Evolutionary conservation across 768 basidiomycete genomes (phyloP), one percentile per base, ranked within the genome.

Genomic region (Sistotremastrum niveocremeum): DNA sequence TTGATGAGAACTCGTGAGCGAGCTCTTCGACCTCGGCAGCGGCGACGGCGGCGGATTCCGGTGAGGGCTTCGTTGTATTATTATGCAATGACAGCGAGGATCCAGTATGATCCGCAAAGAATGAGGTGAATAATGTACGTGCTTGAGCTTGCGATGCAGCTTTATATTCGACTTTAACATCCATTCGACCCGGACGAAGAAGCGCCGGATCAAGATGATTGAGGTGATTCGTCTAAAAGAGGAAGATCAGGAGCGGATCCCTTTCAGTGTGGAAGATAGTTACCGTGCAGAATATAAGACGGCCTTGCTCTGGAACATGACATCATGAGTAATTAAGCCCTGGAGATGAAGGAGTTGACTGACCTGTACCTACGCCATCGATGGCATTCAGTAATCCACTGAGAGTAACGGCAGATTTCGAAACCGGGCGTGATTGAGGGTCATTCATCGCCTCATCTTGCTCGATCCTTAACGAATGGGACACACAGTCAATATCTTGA

Each of bases 321-420:
- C 10, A 11, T 5, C 2, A 47, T 5, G 6, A 30, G 34, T 30
- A 20, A 6, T 9, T 37, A 41, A 38, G 10, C 98, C 81, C 98
- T 86, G 65, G 98, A 99, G 35, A 99, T 77, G 58, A 99, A 82
- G n/a, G 95, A 80, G 56, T 95, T 91, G 20, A 20, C 85, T 65
- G 56, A 88, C 84, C 78, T 11, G 86, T 84, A 3, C 83, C 83
- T 31, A 89, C 85, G 41, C 85, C 87, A 54, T 91, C 88, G 45
- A 91, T 67, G 6, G 86, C 84, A 53, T 90, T 90, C 45, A 91
- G 64, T 55, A 90, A 58, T 36, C 87, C 87, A 51, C 83, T 85
- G 57, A 90, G 63, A 52, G 76, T 77, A 31, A 77, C 70, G 2
- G 58, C 55, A 1, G 62, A 64, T 41, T 56, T 54, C 42, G 2